Conservation (phyloP, 176 grass and related monocot genomes). For the Aegilops sharonensis region DNA sequence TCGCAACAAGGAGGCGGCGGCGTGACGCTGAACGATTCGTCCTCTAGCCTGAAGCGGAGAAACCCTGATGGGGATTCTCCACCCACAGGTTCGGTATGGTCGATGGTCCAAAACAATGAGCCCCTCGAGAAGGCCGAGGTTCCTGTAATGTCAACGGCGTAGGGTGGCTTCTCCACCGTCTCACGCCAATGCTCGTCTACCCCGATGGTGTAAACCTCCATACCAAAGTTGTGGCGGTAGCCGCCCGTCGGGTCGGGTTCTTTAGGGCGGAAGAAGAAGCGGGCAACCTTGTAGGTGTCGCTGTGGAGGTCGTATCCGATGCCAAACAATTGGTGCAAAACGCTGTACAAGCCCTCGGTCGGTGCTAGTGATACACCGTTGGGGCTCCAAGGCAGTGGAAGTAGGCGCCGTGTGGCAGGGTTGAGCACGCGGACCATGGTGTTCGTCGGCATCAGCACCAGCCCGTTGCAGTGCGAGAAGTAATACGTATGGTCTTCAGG, state of each 20-base stretch:
- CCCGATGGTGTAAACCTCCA: background rate
- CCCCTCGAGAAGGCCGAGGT: background rate
- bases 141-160: background rate
- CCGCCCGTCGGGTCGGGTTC: background rate
- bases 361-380: too few species aligned
- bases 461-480: background rate
- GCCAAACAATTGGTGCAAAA: background rate
- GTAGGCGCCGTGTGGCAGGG: background rate
- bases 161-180: background rate
- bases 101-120: background rate
- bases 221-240: too few species aligned
- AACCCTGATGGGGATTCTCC: background rate
- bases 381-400: background rate
- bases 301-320: background rate
- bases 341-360: background rate
- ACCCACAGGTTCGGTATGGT: rapidly evolving
- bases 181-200: background rate
- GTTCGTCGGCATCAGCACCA: background rate
- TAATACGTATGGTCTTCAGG: rapidly evolving
- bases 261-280: background rate
- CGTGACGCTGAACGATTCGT: background rate
- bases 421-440: background rate
- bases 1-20: background rate
- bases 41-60: background rate
- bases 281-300: background rate